These are phyloP conservation scores for Rhododendron griersonianum DNA, from an alignment of 148 eudicot genomes.

Conservation along the genomic window DNA sequence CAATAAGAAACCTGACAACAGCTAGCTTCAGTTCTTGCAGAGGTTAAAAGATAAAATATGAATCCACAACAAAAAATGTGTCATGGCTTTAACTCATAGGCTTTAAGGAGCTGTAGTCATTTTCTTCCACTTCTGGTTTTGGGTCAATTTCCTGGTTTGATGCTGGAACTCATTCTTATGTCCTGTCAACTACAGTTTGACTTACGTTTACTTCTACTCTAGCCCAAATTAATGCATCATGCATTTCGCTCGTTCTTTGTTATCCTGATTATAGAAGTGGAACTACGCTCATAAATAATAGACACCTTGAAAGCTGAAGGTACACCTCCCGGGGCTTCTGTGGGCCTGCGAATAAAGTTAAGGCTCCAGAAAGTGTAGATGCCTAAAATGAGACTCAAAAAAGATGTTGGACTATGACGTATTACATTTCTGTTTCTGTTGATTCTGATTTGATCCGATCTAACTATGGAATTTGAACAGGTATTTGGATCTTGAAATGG, in stretches of 20 bases:
- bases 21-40: neutral
- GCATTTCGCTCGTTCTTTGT: neutral
- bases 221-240: neutral
- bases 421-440: neutral
- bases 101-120: neutral
- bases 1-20: neutral
- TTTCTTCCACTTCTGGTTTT: neutral
- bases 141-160: neutral
- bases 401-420: neutral
- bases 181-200: neutral
- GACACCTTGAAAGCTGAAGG: neutral
- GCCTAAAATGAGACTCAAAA: neutral
- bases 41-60: neutral
- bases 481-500: conserved; percentile 85
- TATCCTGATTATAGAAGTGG: neutral
- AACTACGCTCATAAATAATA: neutral
- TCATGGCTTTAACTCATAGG: neutral
- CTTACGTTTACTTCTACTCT: neutral
- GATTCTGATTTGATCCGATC: neutral
- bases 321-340: neutral
- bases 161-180: neutral
- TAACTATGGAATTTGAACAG: conserved; percentile 24
- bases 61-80: neutral
- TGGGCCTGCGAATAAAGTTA: neutral
- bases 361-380: neutral